These are phyloP conservation scores for Ogataea siamensis DNA, from an alignment of 805 yeast species.

Conservation along the genomic window DNA sequence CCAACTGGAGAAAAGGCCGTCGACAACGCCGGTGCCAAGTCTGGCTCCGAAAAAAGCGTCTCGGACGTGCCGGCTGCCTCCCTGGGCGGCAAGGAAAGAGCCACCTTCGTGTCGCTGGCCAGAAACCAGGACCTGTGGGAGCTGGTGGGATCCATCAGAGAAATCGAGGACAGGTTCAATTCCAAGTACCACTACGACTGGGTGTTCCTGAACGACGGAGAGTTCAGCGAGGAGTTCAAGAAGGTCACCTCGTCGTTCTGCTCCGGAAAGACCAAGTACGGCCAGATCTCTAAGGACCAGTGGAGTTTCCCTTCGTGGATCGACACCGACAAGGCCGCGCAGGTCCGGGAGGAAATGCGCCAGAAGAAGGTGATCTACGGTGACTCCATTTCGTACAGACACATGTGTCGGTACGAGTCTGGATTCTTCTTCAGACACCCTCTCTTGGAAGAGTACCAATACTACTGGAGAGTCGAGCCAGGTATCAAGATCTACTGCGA, in stretches of 20 bases:
- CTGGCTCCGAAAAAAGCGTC: slow-evolving; percentile 7
- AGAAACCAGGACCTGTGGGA: slow-evolving; percentile 70
- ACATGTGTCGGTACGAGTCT: slow-evolving; percentile 90
- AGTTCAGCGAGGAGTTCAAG: slow-evolving; percentile 79
- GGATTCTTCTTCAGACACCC: slow-evolving; percentile 87
- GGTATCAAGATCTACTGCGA: slow-evolving; percentile 79
- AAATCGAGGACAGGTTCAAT: slow-evolving; percentile 89
- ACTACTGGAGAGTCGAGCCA: slow-evolving; percentile 96
- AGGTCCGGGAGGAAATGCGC: slow-evolving; percentile 52
- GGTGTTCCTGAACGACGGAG: slow-evolving; percentile 91
- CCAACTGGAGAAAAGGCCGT: slow-evolving; percentile 1
- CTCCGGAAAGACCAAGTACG: slow-evolving; percentile 77
- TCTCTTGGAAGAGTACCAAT: slow-evolving; percentile 70
- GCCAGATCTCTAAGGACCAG: slow-evolving; percentile 75
- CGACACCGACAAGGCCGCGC: slow-evolving; percentile 64
- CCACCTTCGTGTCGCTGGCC: slow-evolving; percentile 79
- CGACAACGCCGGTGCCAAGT: not conserved
- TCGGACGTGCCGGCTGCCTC: slow-evolving; percentile 13
- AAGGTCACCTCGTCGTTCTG: slow-evolving; percentile 61
- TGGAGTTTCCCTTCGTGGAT: slow-evolving; percentile 89
- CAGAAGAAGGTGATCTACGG: slow-evolving; percentile 58
- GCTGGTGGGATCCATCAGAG: slow-evolving; percentile 62
- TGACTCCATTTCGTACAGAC: slow-evolving; percentile 68
- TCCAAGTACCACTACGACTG: slow-evolving; percentile 80
- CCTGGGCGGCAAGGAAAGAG: slow-evolving; percentile 48